Percentiles rank a stretch among this genome's conserved stretches.
Evolutionary conservation across 495 filamentous ascomycete species (phyloP).

Genomic region (Podospora pseudopauciseta): DNA sequence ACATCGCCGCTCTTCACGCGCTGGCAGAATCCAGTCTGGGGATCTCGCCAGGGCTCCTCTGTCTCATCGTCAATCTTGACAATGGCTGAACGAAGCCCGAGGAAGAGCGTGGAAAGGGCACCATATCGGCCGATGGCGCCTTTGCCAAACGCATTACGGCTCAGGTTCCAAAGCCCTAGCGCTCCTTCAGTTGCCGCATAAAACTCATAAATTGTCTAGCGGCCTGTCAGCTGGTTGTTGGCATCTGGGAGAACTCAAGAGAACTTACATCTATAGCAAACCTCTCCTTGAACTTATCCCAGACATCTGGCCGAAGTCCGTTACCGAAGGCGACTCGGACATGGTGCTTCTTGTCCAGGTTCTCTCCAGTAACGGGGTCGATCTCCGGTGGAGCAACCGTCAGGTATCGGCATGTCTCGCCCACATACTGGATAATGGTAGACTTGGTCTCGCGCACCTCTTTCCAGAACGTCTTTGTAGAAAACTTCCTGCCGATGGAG

Average conservation of each 20-base stretch:
- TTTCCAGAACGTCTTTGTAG: conserved; percentile 74
- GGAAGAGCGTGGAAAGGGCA: conserved; percentile 50
- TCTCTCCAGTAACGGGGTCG: conserved; percentile 62
- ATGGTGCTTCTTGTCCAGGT: conserved; percentile 71
- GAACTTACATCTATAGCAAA: conserved; percentile 64
- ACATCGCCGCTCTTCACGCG: conserved; percentile 57
- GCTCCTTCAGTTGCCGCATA: conserved; percentile 85
- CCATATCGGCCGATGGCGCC: conserved; percentile 85
- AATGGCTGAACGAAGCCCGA: conserved; percentile 48
- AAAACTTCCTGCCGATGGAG: conserved; percentile 77
- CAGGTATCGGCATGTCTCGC: conserved; percentile 90
- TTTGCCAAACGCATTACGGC: conserved; percentile 64
- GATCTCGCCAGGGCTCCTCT: conserved; percentile 66
- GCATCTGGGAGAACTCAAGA: not conserved
- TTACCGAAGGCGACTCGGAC: conserved; percentile 83
- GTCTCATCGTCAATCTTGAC: conserved; percentile 71
- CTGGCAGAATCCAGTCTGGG: conserved; percentile 68
- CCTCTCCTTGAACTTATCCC: conserved; percentile 79
- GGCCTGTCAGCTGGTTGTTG: not conserved
- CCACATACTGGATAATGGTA: conserved; percentile 90
- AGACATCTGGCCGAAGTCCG: conserved; percentile 86
- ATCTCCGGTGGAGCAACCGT: conserved; percentile 65
- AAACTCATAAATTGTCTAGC: conserved; percentile 70
- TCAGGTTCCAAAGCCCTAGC: conserved; percentile 66
- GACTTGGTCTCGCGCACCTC: conserved; percentile 68